Percentiles rank a stretch among this genome's conserved stretches.
phyloP scores from a whole-genome alignment of 2,329 filamentous ascomycete genomes.

The Bipolaris victoriae region DNA sequence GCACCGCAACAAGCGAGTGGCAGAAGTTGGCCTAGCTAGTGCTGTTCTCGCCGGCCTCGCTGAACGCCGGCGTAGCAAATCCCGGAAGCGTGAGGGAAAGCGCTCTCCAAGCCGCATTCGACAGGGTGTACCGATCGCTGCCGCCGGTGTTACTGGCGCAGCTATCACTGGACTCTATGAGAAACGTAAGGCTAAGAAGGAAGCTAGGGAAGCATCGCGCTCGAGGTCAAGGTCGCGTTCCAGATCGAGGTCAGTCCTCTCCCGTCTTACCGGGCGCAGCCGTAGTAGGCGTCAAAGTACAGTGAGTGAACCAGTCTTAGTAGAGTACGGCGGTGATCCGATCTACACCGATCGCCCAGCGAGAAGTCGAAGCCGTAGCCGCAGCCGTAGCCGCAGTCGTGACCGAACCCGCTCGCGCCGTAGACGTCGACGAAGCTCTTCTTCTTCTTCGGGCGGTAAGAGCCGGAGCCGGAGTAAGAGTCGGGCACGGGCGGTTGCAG shows the following conservation, averaged over 20 bases:
- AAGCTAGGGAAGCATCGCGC: conserved; percentile 56
- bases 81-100: conserved; percentile 59
- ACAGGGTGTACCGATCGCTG: conserved; percentile 65
- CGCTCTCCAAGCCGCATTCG: conserved; percentile 63
- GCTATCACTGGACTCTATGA: conserved; percentile 68
- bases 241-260: conserved; percentile 55
- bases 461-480: conserved; percentile 54
- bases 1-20: conserved; percentile 64
- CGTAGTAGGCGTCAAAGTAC: conserved; percentile 51
- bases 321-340: conserved; percentile 69
- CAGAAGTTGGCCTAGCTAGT: conserved; percentile 66
- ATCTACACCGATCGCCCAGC: conserved; percentile 61
- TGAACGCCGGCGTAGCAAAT: conserved; percentile 63
- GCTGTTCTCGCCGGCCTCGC: conserved; percentile 68
- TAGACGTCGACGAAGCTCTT: conserved; percentile 53
- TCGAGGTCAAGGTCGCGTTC: conserved; percentile 48
- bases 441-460: conserved; percentile 49
- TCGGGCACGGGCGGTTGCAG: conserved; percentile 59
- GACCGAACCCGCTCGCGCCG: conserved; percentile 30
- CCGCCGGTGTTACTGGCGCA: conserved; percentile 66
- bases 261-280: conserved; percentile 45
- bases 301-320: conserved; percentile 59
- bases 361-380: conserved; percentile 31
- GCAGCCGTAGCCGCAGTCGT: conserved; percentile 17
- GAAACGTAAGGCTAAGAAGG: conserved; percentile 66